Conservation (phyloP, 2,329 filamentous ascomycete species). For the Periconia sp. region DNA sequence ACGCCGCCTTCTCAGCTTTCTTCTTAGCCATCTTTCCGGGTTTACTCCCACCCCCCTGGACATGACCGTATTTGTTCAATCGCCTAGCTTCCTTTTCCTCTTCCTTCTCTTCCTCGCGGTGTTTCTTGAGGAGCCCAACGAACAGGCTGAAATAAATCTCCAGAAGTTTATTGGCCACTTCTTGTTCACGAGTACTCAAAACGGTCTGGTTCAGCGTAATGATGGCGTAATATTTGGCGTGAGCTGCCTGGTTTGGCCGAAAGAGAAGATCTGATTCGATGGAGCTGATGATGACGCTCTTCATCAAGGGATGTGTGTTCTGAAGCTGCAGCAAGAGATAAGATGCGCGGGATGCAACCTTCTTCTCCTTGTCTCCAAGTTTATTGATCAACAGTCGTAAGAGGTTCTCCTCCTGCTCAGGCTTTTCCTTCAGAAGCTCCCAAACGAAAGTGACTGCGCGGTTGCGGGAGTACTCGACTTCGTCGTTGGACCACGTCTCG, state of each 20-base stretch:
- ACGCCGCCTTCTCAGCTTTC: constrained; percentile 47
- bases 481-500: constrained; percentile 91
- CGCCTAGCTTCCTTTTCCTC: constrained; percentile 42
- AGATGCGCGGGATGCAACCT: constrained; percentile 90
- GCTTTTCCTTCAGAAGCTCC: constrained; percentile 89
- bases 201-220: constrained; percentile 98
- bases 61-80: constrained; percentile 53
- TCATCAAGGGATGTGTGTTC: constrained; percentile 90
- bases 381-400: constrained; percentile 93
- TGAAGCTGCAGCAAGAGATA: constrained; percentile 92
- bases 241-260: constrained; percentile 80
- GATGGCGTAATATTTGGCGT: constrained; percentile 92
- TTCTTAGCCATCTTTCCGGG: constrained; percentile 56
- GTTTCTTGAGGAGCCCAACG: constrained; percentile 73
- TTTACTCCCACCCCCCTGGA: constrained; percentile 58
- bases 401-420: constrained; percentile 94
- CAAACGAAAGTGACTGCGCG: constrained; percentile 89
- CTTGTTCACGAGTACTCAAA: constrained; percentile 78
- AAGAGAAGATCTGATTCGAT: constrained; percentile 89
- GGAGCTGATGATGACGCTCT: constrained; percentile 77
- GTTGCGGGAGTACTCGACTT: constrained; percentile 89
- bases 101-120: constrained; percentile 42
- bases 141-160: constrained; percentile 94
- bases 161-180: constrained; percentile 76
- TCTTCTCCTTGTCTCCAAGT: constrained; percentile 90